Evolutionary conservation across 805 yeast species (phyloP), one percentile per base, ranked within the genome.

Genomic region (Suhomyces prunicola): DNA sequence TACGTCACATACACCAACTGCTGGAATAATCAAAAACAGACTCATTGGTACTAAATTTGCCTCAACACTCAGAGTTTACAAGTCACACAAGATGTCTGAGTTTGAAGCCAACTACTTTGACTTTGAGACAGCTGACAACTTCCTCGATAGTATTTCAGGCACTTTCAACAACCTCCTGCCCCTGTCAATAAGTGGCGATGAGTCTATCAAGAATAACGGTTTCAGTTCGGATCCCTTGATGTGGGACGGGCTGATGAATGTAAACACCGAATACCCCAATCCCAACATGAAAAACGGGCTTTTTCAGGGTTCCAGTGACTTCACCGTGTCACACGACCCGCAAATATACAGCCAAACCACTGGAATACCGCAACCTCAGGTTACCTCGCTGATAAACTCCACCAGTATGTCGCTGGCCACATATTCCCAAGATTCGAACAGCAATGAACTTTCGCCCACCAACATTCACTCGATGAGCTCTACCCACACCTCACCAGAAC

Each of bases 101-200:
- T 53, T 54, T 41, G 58, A 56, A 27, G 42, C 33, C 46, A 51
- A 44, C 44, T 57, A 47, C 54, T 57, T 54, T 51, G 60, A 58
- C 50, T 70, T 71, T 53, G 70, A 65, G 19, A 59, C 64, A 36
- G 60, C 74, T 13, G 72, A 70, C 50, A 60, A 50, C 50, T 70
- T 71, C 47, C 58, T 71, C 46, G 64, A 63, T 48, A 58, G 59
- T 39, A 61, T 71, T 13, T 60, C 68, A n/a, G 71, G 68, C 7
- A 55, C 66, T 15, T 50, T 61, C 15, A 57, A 53, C n/a, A 50
- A 57, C 33, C 53, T 65, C 24, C 60, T 65, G 40, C 67, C 65
- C 17, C 51, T 59, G 22, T 60, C 65, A 19, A 46, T 57, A 26
- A 54, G 59, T 26, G 64, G 59, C 9, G 65, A 62, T 44, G 67